Base-by-base conservation (phyloP, 2,329 filamentous ascomycete species). In the Colletotrichum truncatum region DNA sequence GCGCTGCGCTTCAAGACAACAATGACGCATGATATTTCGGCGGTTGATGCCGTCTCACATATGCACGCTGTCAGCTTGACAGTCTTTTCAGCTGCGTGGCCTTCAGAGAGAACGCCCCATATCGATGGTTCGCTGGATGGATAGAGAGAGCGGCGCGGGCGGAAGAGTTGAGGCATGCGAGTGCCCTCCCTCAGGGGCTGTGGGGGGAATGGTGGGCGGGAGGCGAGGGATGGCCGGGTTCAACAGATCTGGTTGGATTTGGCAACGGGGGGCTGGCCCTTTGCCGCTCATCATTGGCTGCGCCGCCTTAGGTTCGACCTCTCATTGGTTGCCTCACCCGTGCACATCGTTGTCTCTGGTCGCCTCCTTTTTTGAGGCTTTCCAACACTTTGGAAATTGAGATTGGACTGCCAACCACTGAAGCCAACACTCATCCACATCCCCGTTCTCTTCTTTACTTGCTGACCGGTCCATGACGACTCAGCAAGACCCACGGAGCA, bases 361-460 rank as follows among this genome's bases (percentile, higher is more conserved):
- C 63, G 63, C 63, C 58, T 66, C 63, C 63, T 66, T 62, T 66
- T 51, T 30, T 55, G 46, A 66, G 64, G 59, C 64, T 64, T 62
- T 64, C 59, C 48, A 58, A 52, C 38, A 14, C 36, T 58, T 14
- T 38, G 59, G 34, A 49, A n/a, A 49, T 34, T 46, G 14, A 52
- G 30, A 52, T 52, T 52, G 28, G 28, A 34, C 21, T 64, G 52
- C 60, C 60, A 59, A 49, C 56, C 64, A 53, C 39, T 23, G 51
- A 55, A 57, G 60, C 30, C 36, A 43, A 48, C 21, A 46, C 18
- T 26, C 38, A 2, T 43, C 64, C 34, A n/a, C 23, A 14, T 28
- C 28, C 41, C n/a, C 10, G 4, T 23, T 26, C 16, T 4, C 3
- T 28, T 38, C 14, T 26, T 25, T 26, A 7, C 57, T 39, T 32